Evolutionary conservation across 495 filamentous ascomycete genomes (phyloP).

Genomic region (Aspergillus indologenus): DNA sequence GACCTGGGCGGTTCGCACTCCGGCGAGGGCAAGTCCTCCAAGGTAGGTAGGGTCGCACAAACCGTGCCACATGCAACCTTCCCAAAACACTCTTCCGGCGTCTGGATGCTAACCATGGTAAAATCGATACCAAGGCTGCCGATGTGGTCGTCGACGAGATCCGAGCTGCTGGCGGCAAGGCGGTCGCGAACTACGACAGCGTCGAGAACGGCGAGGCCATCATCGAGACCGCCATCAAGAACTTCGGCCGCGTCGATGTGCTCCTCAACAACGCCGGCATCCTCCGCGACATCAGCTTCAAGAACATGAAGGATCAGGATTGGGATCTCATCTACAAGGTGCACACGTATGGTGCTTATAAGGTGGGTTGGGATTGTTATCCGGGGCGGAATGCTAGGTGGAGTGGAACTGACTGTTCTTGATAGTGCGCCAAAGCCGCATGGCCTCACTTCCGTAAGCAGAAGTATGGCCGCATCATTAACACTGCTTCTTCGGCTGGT

Average conservation of each 20-base stretch:
- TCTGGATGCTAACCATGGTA: conserved; percentile 19
- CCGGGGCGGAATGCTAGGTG: not conserved
- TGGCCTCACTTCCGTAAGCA: conserved; percentile 99
- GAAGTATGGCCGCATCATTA: conserved; percentile 95
- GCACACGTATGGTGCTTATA: conserved; percentile 93
- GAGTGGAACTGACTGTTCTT: not conserved
- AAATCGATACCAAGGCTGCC: conserved; percentile 63
- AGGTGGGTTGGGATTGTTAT: conserved; percentile 44
- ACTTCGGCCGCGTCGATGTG: conserved; percentile 88
- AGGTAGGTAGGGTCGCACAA: conserved; percentile 64
- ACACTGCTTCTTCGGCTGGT: conserved; percentile 92
- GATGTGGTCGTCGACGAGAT: conserved; percentile 97
- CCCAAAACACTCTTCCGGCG: too few relatives aligned
- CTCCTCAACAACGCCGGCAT: conserved; percentile 99
- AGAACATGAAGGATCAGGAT: conserved; percentile 97
- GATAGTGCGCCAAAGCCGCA: conserved; percentile 81
- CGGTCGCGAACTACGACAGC: conserved; percentile 97
- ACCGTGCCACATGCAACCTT: conserved; percentile 2
- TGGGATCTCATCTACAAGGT: conserved; percentile 95
- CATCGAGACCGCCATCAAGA: conserved; percentile 92
- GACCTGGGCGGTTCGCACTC: conserved; percentile 93
- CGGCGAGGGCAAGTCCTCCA: conserved; percentile 85
- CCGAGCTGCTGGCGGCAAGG: conserved; percentile 86
- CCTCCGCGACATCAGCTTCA: conserved; percentile 92
- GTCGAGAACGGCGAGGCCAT: conserved; percentile 93